Evolutionary conservation across 2,329 filamentous ascomycete genomes (phyloP).

Genomic region (Endothia cerciana): DNA sequence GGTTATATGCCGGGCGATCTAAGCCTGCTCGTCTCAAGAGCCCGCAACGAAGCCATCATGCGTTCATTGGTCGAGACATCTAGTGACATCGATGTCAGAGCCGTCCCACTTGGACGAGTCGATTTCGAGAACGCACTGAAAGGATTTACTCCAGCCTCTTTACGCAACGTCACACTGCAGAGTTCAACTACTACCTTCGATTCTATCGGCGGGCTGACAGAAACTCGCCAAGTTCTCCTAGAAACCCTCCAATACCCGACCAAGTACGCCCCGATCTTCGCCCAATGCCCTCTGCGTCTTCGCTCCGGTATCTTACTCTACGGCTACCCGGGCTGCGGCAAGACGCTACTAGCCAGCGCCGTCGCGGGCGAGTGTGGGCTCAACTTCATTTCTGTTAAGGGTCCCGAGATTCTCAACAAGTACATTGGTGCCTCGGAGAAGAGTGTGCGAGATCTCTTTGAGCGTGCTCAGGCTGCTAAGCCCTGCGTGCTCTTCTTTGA

Average conservation of each 20-base stretch:
- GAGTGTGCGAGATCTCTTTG: slow-evolving; percentile 91
- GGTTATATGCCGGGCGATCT: slow-evolving; percentile 98
- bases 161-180: slow-evolving; percentile 92
- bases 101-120: slow-evolving; percentile 66
- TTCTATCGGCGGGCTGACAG: slow-evolving; percentile 84
- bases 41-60: slow-evolving; percentile 90
- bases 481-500: slow-evolving; percentile 98
- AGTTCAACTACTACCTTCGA: slow-evolving; percentile 91
- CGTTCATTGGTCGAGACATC: slow-evolving; percentile 67
- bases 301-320: slow-evolving; percentile 92
- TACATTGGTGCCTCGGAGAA: slow-evolving; percentile 99
- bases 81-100: slow-evolving; percentile 50
- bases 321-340: slow-evolving; percentile 94
- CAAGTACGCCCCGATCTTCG: slow-evolving; percentile 96
- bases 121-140: slow-evolving; percentile 87
- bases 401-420: slow-evolving; percentile 97
- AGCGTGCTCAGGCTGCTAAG: slow-evolving; percentile 84
- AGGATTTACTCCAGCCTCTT: slow-evolving; percentile 91
- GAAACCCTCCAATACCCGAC: slow-evolving; percentile 97
- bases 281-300: slow-evolving; percentile 90
- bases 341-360: slow-evolving; percentile 91
- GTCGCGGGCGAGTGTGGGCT: slow-evolving; percentile 98
- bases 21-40: slow-evolving; percentile 80
- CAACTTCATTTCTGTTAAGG: slow-evolving; percentile 98
- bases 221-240: slow-evolving; percentile 87